Evolutionary conservation across 257 asterid species (phyloP).

Genomic region (Coffea eugenioides): DNA sequence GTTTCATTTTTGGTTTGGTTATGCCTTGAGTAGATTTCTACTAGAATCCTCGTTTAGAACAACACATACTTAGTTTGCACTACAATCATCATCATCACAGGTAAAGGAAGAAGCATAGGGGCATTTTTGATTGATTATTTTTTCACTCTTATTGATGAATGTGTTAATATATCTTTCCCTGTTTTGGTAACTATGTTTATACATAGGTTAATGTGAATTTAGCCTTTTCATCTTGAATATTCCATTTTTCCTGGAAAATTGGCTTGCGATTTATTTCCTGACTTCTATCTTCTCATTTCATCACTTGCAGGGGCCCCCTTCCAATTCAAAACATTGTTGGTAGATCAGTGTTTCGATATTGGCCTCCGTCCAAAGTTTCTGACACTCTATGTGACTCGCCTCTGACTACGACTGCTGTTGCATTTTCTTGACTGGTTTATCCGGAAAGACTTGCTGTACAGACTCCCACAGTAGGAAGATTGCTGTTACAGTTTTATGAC

Average conservation of each 20-base stretch:
- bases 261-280: neutral
- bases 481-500: conserved; percentile 3
- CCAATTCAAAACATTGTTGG: conserved; percentile 36
- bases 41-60: neutral
- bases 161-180: too few relatives aligned
- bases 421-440: conserved; percentile 14
- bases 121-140: neutral
- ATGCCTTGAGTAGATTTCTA: neutral
- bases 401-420: conserved; percentile 8
- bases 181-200: neutral
- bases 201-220: neutral
- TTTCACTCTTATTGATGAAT: too few relatives aligned
- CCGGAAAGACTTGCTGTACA: neutral
- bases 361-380: conserved; percentile 44
- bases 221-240: neutral
- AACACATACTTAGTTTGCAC: neutral
- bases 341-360: conserved; percentile 41
- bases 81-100: neutral
- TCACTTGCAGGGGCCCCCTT: conserved; percentile 40
- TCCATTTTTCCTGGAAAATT: neutral
- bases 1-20: too few relatives aligned
- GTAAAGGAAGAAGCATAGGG: too few relatives aligned
- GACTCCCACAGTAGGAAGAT: neutral
- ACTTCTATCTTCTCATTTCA: neutral
- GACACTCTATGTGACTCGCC: conserved; percentile 19